Conservation (phyloP, 108 stramenopile genomes). For the Cyclotella choctawhatcheeana region DNA sequence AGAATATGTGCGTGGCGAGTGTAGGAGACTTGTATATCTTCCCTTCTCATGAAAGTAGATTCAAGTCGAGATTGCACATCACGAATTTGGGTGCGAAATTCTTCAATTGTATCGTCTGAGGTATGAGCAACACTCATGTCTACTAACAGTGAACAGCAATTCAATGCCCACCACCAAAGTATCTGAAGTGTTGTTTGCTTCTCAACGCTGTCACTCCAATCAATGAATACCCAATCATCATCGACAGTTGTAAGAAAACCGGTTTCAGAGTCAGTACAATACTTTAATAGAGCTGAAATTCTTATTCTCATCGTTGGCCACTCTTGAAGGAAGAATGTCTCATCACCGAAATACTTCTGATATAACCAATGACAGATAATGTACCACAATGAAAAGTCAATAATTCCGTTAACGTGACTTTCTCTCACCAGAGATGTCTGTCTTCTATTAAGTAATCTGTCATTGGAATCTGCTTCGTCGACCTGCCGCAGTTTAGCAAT, state of each 20-base stretch:
- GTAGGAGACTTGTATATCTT: constrained; percentile 23
- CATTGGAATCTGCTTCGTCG: neutral
- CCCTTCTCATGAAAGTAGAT: constrained; percentile 13
- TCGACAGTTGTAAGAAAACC: constrained; percentile 32
- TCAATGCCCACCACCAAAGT: constrained; percentile 54
- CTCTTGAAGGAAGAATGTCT: constrained; percentile 34
- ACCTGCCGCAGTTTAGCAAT: constrained; percentile 1
- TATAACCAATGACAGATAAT: constrained; percentile 42
- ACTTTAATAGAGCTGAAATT: constrained; percentile 18
- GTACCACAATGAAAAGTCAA: constrained; percentile 53
- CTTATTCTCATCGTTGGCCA: constrained; percentile 32
- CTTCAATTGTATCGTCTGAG: neutral
- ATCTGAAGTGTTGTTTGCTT: constrained; percentile 40
- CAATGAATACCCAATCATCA: constrained; percentile 48
- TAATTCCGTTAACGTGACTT: constrained; percentile 47
- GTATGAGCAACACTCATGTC: neutral
- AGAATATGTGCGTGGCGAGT: constrained; percentile 37
- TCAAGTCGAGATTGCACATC: constrained; percentile 26
- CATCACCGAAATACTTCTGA: constrained; percentile 49
- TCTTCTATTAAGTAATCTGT: no score
- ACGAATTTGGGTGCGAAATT: constrained; percentile 2
- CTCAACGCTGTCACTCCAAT: constrained; percentile 40
- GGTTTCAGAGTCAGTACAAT: constrained; percentile 24
- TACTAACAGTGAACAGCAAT: constrained; percentile 28
- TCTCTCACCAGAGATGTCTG: constrained; percentile 4